Evolutionary conservation across 2,329 filamentous ascomycete genomes (phyloP), one percentile per base, ranked within the genome.

Genomic region (Hypoxylon sp.): DNA sequence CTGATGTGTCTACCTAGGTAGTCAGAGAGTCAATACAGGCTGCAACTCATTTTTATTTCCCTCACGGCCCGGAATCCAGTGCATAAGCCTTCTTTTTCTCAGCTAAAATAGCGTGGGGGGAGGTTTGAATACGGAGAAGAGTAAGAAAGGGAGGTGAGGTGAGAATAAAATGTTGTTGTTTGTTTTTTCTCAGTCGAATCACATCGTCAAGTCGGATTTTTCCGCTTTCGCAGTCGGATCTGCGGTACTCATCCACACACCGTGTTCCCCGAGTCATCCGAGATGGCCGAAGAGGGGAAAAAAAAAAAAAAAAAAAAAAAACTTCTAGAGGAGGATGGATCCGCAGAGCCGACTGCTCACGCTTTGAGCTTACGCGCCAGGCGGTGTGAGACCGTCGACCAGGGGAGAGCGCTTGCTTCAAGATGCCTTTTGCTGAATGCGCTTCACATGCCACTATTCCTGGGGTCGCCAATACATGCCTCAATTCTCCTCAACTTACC

Each of bases 301-400:
- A 39, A 17, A 17, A n/a, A 39, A 39, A n/a, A n/a, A 39, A n/a
- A 17, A 41, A 11, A 17, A 41, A 20, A 17, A 41, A 20, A 7
- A 3, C 6, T 17, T 41, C 37, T 41, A 20, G 37, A 41, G n/a
- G 24, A 26, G 24, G 24, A 26, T 26, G 37, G 37, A 41, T 41
- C 37, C 37, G 37, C 17, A 19, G 37, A 41, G 8, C 37, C 37
- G 37, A 10, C 8, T 41, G 37, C 37, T 37, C 37, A 41, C 17
- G 37, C 37, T 41, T 41, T n/a, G n/a, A 6, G 37, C 37, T 41
- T 41, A 41, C 17, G 37, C 32, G 4, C 32, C 37, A 19, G 37
- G 37, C 37, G 37, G 37, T 41, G 37, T 41, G 37, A 41, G 37
- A 41, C 37, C 37, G 37, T 6, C 37, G 37, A 41, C 37, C 37